These are phyloP conservation scores for Carex myosuroides DNA, from an alignment of 176 grass and related monocot species.

Conservation along the genomic window DNA sequence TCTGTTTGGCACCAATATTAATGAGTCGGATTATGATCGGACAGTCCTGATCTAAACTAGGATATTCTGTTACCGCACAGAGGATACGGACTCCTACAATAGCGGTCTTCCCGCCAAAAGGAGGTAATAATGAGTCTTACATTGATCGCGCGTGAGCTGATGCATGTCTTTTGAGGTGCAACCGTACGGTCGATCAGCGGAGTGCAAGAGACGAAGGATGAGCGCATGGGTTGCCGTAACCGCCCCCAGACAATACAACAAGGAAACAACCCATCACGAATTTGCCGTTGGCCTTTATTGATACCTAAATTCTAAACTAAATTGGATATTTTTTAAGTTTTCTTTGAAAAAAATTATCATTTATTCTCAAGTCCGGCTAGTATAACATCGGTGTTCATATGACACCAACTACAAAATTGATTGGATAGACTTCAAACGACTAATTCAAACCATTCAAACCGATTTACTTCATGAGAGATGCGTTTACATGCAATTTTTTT, in stretches of 20 bases:
- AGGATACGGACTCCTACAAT: too few relatives aligned
- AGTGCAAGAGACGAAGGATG: background rate
- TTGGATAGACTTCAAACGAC: too few relatives aligned
- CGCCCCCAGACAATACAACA: background rate
- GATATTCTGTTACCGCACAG: too few relatives aligned
- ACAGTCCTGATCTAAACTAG: too few relatives aligned
- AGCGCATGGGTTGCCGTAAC: slow-evolving; percentile 6
- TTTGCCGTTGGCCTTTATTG: background rate
- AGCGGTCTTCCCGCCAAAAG: slow-evolving; percentile 8
- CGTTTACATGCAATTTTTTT: too few relatives aligned
- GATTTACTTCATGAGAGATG: too few relatives aligned
- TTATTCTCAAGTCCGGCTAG: too few relatives aligned
- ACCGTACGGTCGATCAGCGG: background rate
- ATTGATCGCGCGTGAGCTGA: slow-evolving; percentile 8
- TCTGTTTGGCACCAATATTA: too few relatives aligned
- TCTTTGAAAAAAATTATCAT: background rate
- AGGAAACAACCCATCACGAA: background rate
- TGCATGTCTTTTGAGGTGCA: background rate
- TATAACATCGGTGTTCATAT: too few relatives aligned
- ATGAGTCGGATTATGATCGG: too few relatives aligned
- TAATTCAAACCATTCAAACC: too few relatives aligned
- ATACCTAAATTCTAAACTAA: background rate
- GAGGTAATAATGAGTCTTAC: background rate
- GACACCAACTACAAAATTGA: too few relatives aligned
- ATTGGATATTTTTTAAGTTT: background rate